Evolutionary conservation across 805 yeast genomes (phyloP), one percentile per base, ranked within the genome.

Genomic region (Cyberlindnera suaveolens): DNA sequence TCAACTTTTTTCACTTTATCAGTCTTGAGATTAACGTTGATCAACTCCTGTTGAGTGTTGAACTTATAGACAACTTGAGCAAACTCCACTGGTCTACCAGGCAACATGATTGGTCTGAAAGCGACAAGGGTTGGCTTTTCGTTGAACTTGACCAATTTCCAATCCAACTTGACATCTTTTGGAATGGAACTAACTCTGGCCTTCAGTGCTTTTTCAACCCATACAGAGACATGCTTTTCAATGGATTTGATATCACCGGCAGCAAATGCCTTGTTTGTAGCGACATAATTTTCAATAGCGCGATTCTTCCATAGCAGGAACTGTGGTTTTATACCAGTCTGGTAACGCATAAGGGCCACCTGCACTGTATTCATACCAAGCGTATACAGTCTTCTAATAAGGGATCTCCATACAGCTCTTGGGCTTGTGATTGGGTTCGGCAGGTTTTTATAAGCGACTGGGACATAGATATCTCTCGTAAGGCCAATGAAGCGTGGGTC

Each of bases 261-360:
- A 3, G 95, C 91, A 68, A 90, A 90, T 3, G 88, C 80, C 56
- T 80, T 79, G 65, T 90, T 88, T n/a, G 86, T 82, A 44, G 77
- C 76, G 26, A 83, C 84, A 61, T 80, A 89, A 40, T 70, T 70
- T 52, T 87, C 87, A 53, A 90, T 79, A 7, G 95, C 95, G 27
- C 73, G 74, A 63, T 88, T 91, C 62, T 85, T 86, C 96, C 96
- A 90, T 46, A 80, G 75, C 17, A 78, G 60, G 51, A 82, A 83
- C 35, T 78, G 67, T 29, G 90, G 86, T 62, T 79, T 83, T 44
- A 74, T 58, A 32, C 79, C 76, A 23, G 89, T 80, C 60, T 83
- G 85, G 59, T 78, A 73, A 32, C 87, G 82, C 54, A 81, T 78
- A 39, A 78, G 62, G 8, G 82, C 89, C 35, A 84, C 64, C 52